Conservation (phyloP, 495 filamentous ascomycete genomes). For the Penicillium paxilli region DNA sequence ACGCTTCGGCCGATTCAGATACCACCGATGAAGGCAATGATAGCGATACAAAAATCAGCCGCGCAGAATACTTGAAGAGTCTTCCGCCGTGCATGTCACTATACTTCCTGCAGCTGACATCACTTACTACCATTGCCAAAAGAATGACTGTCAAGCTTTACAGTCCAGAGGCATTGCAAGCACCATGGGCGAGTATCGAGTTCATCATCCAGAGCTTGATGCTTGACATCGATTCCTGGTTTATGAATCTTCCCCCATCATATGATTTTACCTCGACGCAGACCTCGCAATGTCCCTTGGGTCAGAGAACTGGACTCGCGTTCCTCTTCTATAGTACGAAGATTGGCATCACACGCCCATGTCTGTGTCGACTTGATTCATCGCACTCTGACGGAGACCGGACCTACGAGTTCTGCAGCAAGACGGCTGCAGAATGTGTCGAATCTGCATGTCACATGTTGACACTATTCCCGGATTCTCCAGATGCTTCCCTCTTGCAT, state of each 20-base stretch:
- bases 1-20: slow-evolving; percentile 25
- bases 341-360: slow-evolving; percentile 62
- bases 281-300: slow-evolving; percentile 29
- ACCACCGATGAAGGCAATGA: slow-evolving; percentile 19
- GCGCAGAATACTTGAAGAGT: slow-evolving; percentile 26
- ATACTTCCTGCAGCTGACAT: slow-evolving; percentile 50
- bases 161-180: slow-evolving; percentile 47
- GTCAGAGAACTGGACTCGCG: slow-evolving; percentile 47
- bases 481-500: slow-evolving; percentile 43
- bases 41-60: slow-evolving; percentile 17
- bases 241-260: slow-evolving; percentile 35
- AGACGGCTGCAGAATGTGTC: slow-evolving; percentile 56
- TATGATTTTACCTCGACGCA: slow-evolving; percentile 42
- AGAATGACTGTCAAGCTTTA: slow-evolving; percentile 58
- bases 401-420: slow-evolving; percentile 50
- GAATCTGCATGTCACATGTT: slow-evolving; percentile 57
- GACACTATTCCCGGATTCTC: slow-evolving; percentile 50
- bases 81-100: slow-evolving; percentile 43
- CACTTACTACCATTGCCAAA: slow-evolving; percentile 52
- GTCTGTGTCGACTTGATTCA: slow-evolving; percentile 56
- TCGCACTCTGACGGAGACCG: slow-evolving; percentile 25
- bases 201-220: slow-evolving; percentile 42
- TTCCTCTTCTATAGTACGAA: slow-evolving; percentile 59
- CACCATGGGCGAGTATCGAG: slow-evolving; percentile 51
- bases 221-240: slow-evolving; percentile 41